Evolutionary conservation across 805 yeast species (phyloP), one percentile per base, ranked within the genome.

Genomic region (Hanseniaspora guilliermondii): DNA sequence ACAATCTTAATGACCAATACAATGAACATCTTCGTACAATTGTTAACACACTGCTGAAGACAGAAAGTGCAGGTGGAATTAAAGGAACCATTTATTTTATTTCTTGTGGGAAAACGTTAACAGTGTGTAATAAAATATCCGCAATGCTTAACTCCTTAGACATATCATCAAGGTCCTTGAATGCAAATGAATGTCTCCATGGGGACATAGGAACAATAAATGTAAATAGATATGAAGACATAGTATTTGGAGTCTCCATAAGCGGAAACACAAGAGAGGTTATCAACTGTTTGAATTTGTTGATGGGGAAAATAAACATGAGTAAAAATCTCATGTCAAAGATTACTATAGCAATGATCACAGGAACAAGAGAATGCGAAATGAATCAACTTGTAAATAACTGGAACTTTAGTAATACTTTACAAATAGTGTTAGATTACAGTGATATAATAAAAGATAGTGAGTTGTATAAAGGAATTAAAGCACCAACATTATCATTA

Each of bases 401-500:
- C 5, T 25, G 47, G 24, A 17, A 19, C 11, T n/a, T 14, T 16
- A 11, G 5, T 2, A 16, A 24, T 7, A 17, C 9, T 7, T 22
- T 16, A 7, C 17, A 12, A 59, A 16, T 63, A 59, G 47, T 87
- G 89, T 0, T 59, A 68, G 1, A 67, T 71, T 38, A 72, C 80
- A 21, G 22, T 3, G 36, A 36, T 14, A 49, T 49, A 7, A 8
- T 14, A 56, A 70, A 76, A 30, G 96, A 87, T 58, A 63, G 64
- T 54, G 73, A 75, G 19, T 66, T 74, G 14, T 70, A 85, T 3
- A 85, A 84, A 61, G 96, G 96, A 0, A 65, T 87, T 30, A 83
- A 88, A 8, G 95, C 96, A 0, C 96, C 96, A 1, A 87, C 96
- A 0, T 77, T 87, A 4, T 80, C 94, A 5, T 83, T 95, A 1